Base-by-base conservation (phyloP, 1,139 yeast genomes). In the Candida freyschussii region DNA sequence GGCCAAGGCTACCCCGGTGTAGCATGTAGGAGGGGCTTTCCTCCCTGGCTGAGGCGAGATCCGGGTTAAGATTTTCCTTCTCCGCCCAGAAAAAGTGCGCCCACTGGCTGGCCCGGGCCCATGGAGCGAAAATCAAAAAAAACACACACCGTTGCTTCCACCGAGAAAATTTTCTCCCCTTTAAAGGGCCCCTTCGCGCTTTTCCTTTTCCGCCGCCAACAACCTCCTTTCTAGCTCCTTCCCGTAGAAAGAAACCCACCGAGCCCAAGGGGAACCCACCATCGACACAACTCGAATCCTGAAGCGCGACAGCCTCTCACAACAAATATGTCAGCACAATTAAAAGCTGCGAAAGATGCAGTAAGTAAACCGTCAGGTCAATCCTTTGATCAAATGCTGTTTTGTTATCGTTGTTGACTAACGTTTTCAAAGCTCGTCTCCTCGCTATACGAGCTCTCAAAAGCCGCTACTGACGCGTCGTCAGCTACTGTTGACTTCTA, bases 391-490 rank as follows among this genome's bases (percentile, higher is more conserved):
- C n/a, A 13, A 11, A 11, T 18, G 8, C 10, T 8, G 21, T 11
- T 18, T 18, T 18, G 21, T 18, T 26, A 8, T 8, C 21, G 21
- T 18, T 18, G 21, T 18, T 8, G 8, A 18, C 21, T 18, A 26
- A 25, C 27, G 17, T 15, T 23, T 19, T 11, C 29, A 20, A 39
- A 78, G 59, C 69, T 84, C 30, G 87, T 85, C 42, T 73, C 93
- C 26, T 74, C 94, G 6, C 72, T 85, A 40, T 80, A 79, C 51
- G 87, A 81, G 55, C 72, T 85, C 40, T 78, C 93, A 33, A 82
- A 78, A 53, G 84, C 89, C 14, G 89, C 95, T 27, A 75, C 72
- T 44, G 87, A 81, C 37, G 84, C 91, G 29, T 85, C 93, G 25
- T 64, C 76, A 27, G 87, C 91, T 21, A 75, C 89, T 22, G 74